phyloP scores from a whole-genome alignment of 768 basidiomycete species.

The Hirschioporus abietinus region DNA sequence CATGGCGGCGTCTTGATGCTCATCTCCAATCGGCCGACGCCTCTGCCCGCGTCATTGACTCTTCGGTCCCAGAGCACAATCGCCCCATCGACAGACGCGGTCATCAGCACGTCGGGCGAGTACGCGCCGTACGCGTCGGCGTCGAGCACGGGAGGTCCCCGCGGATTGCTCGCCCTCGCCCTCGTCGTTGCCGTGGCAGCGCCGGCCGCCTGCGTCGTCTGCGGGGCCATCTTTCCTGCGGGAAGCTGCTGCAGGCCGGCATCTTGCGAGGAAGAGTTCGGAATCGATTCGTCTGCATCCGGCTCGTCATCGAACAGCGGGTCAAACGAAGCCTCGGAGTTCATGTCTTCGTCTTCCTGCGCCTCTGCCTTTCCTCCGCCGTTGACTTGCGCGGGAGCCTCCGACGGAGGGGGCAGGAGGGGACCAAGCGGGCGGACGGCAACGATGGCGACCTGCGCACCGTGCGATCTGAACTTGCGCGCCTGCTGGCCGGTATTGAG shows the following conservation, averaged over 20 bases:
- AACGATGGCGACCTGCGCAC: constrained; percentile 78
- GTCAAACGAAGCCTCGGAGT: constrained; percentile 79
- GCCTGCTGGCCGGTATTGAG: constrained; percentile 82
- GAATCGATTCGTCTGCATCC: constrained; percentile 47
- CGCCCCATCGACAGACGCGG: constrained; percentile 88
- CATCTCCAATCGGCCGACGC: constrained; percentile 83
- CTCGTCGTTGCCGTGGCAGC: constrained; percentile 13
- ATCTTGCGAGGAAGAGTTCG: constrained; percentile 21
- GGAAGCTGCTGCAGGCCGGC: constrained; percentile 16
- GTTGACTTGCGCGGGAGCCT: background rate
- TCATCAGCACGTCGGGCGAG: constrained; percentile 83
- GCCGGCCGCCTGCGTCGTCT: constrained; percentile 12
- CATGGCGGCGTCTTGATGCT: constrained; percentile 92
- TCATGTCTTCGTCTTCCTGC: constrained; percentile 35
- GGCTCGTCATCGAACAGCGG: constrained; percentile 88
- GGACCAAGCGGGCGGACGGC: constrained; percentile 61
- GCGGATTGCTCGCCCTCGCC: constrained; percentile 11
- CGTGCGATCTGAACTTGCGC: constrained; percentile 75
- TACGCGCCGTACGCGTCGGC: constrained; percentile 51
- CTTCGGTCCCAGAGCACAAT: constrained; percentile 89
- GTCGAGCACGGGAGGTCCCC: constrained; percentile 68
- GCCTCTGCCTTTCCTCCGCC: background rate
- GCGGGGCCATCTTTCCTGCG: constrained; percentile 11
- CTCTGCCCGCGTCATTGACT: constrained; percentile 52
- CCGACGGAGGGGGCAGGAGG: constrained; percentile 17